Percentiles rank a stretch among this genome's conserved stretches.
These are phyloP conservation scores for Camellia sinensis DNA, from an alignment of 148 eudicot species.

Conservation along the genomic window DNA sequence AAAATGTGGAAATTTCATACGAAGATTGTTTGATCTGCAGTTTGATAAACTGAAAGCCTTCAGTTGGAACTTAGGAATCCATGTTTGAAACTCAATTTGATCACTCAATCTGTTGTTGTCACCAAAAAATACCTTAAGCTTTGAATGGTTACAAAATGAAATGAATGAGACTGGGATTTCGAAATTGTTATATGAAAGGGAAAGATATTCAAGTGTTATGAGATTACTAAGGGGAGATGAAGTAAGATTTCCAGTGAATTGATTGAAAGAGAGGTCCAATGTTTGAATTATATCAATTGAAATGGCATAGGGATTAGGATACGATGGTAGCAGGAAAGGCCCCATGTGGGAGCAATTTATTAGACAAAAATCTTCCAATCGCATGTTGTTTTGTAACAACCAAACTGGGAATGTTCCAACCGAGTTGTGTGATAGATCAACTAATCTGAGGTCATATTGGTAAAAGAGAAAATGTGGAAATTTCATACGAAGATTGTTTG, in stretches of 20 bases:
- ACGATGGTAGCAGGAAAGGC: too few relatives aligned
- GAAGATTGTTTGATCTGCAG: neutral
- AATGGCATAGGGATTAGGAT: too few relatives aligned
- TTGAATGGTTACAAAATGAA: conserved; percentile 6
- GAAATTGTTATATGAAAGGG: neutral
- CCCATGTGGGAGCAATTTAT: too few relatives aligned
- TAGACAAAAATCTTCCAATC: too few relatives aligned
- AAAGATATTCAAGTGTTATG: too few relatives aligned
- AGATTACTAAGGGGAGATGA: too few relatives aligned
- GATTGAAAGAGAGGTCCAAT: too few relatives aligned
- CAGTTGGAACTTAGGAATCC: conserved; percentile 6
- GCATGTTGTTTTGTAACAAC: too few relatives aligned
- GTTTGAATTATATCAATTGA: too few relatives aligned
- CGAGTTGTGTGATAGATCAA: too few relatives aligned
- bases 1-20: neutral
- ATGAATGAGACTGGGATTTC: neutral
- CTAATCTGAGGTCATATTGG: conserved; percentile 1
- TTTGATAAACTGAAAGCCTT: neutral
- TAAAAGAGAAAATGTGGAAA: conserved; percentile 6
- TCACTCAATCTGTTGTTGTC: neutral
- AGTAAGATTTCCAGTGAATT: too few relatives aligned
- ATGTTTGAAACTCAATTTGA: neutral
- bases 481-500: neutral
- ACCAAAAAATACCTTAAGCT: neutral
- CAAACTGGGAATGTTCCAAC: too few relatives aligned